A percentile compares a stretch with the other conserved stretches of the same genome.
Evolutionary conservation across 805 yeast genomes (phyloP).

Genomic region (Kodamaea kaohsiungensis): DNA sequence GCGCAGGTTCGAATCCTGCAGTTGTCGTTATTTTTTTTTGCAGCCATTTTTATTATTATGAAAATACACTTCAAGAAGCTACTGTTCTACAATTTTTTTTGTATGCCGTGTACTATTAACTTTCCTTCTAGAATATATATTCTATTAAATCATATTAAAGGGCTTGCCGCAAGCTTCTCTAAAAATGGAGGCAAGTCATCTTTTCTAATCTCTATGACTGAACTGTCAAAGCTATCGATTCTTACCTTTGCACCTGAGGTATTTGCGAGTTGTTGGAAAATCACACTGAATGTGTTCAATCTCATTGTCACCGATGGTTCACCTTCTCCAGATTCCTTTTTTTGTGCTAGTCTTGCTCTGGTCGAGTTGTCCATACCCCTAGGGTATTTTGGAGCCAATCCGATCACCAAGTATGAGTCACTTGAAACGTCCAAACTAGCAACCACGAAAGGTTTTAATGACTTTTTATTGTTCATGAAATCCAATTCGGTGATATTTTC

Average conservation of each 20-base stretch:
- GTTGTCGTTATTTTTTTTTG: conserved; percentile 12
- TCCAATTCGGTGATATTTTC: conserved; percentile 87
- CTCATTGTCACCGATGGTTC: conserved; percentile 46
- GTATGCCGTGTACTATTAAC: too few species aligned
- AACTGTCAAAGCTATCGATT: conserved; percentile 92
- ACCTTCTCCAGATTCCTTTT: conserved; percentile 22
- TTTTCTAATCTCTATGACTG: conserved; percentile 84
- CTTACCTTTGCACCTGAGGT: conserved; percentile 85
- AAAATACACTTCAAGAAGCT: too few species aligned
- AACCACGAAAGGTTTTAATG: conserved; percentile 75
- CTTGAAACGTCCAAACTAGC: conserved; percentile 76
- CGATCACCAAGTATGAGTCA: conserved; percentile 83
- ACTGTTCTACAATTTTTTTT: too few species aligned
- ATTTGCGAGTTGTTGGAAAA: conserved; percentile 85
- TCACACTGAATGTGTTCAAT: conserved; percentile 82
- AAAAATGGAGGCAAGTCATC: conserved; percentile 88
- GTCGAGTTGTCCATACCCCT: conserved; percentile 39
- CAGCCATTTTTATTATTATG: too few species aligned
- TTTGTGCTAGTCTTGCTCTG: conserved; percentile 31
- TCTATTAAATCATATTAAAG: neutral
- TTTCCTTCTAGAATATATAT: too few species aligned
- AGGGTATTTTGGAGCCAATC: conserved; percentile 82
- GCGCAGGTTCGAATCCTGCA: conserved; percentile 21
- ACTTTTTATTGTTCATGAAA: conserved; percentile 30
- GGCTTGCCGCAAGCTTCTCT: conserved; percentile 74